Evolutionary conservation across 345 rosid genomes (phyloP).

Genomic region (Citrus reticulata): DNA sequence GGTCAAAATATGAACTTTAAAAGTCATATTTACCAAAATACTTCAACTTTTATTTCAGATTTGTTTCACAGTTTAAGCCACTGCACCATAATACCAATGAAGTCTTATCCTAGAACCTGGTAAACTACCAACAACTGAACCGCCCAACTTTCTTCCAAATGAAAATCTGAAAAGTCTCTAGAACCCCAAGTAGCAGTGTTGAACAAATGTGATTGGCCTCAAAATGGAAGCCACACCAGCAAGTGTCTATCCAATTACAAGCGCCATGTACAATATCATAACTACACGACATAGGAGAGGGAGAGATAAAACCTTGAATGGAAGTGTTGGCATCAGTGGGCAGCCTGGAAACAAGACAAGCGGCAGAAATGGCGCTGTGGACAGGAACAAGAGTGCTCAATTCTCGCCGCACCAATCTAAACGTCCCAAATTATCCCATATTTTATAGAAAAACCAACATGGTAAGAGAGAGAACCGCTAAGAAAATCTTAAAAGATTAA

Average conservation of each 20-base stretch:
- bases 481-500: too few species aligned
- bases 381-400: constrained; percentile 56
- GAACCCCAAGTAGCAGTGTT: not conserved
- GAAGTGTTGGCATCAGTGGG: constrained; percentile 39
- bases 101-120: not conserved
- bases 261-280: not conserved
- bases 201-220: not conserved
- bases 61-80: too few species aligned
- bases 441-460: not conserved
- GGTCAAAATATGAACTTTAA: not conserved
- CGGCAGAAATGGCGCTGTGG: constrained; percentile 60
- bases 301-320: constrained; percentile 37
- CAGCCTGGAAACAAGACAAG: constrained; percentile 74
- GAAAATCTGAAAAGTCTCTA: too few species aligned
- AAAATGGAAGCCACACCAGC: not conserved
- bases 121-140: not conserved
- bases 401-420: constrained; percentile 60
- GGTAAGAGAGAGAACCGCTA: not conserved
- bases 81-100: not conserved
- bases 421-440: not conserved
- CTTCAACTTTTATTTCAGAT: too few species aligned
- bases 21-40: not conserved
- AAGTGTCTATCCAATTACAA: not conserved
- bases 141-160: not conserved
- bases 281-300: not conserved